Evolutionary conservation across 2,329 filamentous ascomycete species (phyloP), one percentile per base, ranked within the genome.

Genomic region (Aureobasidium sp.): DNA sequence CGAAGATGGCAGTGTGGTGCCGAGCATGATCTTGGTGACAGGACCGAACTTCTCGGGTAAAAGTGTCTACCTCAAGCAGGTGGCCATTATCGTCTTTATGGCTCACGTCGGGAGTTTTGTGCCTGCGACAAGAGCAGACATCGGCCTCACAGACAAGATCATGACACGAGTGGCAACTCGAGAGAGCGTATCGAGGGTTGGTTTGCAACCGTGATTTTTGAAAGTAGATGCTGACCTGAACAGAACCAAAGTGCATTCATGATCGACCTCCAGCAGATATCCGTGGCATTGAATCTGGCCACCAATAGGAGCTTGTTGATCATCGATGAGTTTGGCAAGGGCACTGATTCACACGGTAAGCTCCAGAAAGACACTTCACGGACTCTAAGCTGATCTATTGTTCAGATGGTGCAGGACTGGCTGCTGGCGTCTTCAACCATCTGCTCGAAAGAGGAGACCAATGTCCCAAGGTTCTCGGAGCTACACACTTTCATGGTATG

Each of bases 41-140:
- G 94, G 94, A 0, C 92, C 94, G 4, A 99, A 99, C 67, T 95
- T 94, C 71, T 97, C 94, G 0, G 94, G 94, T 0, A 99, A 99
- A 73, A 97, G 91, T 66, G 84, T 97, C 0, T 97, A 96, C 72
- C 80, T 97, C 69, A 99, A 95, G 72, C 93, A 99, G 71, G 84
- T 90, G 33, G 94, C 92, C 4, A 77, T 96, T 53, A 94, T 96
- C 61, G 86, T 95, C 15, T 96, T 94, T 69, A 81, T 99, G 73
- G 90, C 94, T 0, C 94, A 99, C 69, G 83, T 96, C 57, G 94
- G 94, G 55, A 93, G 90, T 70, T 97, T 89, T 70, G 89, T 99
- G 1, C 93, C 94, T 1, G 93, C 92, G 1, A 80, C 85, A 17
- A 77, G 74, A 29, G 93, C 92, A 9, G 81, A 74, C 0, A 86